Evolutionary conservation across 306 rosid species (phyloP).

Genomic region (Glycyrrhiza uralensis): DNA sequence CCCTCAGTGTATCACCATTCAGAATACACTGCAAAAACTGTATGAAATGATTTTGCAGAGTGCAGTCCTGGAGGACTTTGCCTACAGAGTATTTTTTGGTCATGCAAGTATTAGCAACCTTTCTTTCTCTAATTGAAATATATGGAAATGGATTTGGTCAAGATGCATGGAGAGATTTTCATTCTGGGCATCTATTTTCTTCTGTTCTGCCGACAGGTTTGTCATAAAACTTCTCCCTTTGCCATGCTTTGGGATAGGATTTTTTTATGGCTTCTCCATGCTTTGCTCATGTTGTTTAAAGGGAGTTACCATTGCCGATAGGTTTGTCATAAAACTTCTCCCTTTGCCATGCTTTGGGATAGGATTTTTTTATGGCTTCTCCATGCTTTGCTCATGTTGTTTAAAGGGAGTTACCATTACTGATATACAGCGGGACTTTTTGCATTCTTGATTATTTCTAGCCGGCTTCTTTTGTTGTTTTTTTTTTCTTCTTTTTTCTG

Average conservation of each 20-base stretch:
- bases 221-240: constrained; percentile 24
- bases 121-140: constrained; percentile 68
- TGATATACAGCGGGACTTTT: background rate
- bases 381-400: background rate
- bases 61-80: constrained; percentile 67
- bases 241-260: background rate
- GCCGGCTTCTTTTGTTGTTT: background rate
- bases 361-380: constrained; percentile 21
- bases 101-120: constrained; percentile 51
- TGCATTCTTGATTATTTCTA: background rate
- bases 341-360: background rate
- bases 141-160: constrained; percentile 53
- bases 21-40: background rate
- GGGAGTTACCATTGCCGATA: constrained; percentile 27
- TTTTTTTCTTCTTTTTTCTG: background rate
- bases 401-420: constrained; percentile 4
- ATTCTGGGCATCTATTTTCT: constrained; percentile 47
- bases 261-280: constrained; percentile 13
- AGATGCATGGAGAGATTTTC: constrained; percentile 52
- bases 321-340: constrained; percentile 44
- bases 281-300: constrained; percentile 2
- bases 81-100: constrained; percentile 53
- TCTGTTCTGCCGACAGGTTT: constrained; percentile 43
- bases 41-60: constrained; percentile 54
- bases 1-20: constrained; percentile 1